Conservation (phyloP, 2,329 filamentous ascomycete genomes). For the Fusarium sp. region DNA sequence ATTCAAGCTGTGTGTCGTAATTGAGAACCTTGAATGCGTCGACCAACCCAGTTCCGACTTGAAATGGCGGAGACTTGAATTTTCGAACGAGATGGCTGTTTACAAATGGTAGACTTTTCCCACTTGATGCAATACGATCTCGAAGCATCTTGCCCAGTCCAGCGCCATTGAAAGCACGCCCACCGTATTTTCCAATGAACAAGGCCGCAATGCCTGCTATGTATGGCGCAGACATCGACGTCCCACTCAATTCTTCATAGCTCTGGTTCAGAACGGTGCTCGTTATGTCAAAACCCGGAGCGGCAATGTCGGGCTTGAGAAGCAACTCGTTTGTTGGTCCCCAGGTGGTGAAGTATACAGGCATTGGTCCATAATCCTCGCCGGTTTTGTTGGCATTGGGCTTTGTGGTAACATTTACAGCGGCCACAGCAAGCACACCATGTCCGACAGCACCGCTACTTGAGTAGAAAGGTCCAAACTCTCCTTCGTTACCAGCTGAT, state of each 20-base stretch:
- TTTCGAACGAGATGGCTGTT: slow-evolving; percentile 37
- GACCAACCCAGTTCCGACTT: slow-evolving; percentile 61
- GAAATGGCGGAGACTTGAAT: slow-evolving; percentile 52
- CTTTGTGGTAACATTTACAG: slow-evolving; percentile 57
- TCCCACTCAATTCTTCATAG: slow-evolving; percentile 63
- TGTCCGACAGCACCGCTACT: slow-evolving; percentile 50
- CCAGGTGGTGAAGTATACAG: slow-evolving; percentile 63
- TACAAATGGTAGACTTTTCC: slow-evolving; percentile 49
- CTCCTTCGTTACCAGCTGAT: slow-evolving; percentile 64
- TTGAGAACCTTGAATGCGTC: slow-evolving; percentile 59
- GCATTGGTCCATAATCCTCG: slow-evolving; percentile 47
- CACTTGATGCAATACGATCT: slow-evolving; percentile 52
- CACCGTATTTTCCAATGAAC: slow-evolving; percentile 57
- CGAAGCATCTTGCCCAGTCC: slow-evolving; percentile 50
- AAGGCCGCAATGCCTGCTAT: slow-evolving; percentile 63
- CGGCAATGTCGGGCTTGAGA: slow-evolving; percentile 63
- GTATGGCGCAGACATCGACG: slow-evolving; percentile 68
- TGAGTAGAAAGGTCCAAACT: slow-evolving; percentile 60
- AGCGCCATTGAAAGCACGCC: slow-evolving; percentile 54
- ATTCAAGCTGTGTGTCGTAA: slow-evolving; percentile 53
- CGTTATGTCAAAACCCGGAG: slow-evolving; percentile 62
- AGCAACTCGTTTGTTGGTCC: slow-evolving; percentile 63
- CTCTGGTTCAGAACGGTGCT: slow-evolving; percentile 59
- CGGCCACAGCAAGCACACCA: slow-evolving; percentile 52
- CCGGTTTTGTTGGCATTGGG: slow-evolving; percentile 50